Evolutionary conservation across 768 basidiomycete genomes (phyloP), one percentile per base, ranked within the genome.

Genomic region (Lyophyllum atratum): DNA sequence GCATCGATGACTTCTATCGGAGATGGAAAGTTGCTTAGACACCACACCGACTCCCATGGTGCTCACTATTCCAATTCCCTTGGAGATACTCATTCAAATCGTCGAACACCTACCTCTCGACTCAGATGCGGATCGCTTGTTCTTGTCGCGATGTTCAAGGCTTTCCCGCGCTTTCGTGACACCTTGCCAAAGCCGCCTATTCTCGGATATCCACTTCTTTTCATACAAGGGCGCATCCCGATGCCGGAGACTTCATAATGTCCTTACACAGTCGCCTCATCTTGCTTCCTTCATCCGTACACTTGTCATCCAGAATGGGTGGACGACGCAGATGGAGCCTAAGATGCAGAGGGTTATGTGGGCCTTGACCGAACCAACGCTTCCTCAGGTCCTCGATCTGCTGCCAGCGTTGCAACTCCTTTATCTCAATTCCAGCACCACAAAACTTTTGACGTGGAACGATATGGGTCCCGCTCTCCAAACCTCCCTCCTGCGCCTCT

Each of bases 371-470:
- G 56, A 57, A 29, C 50, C 49, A 39, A 46, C 56, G 4, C 34
- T 57, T 21, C 49, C 42, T 10, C 43, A 4, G 15, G 43, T 57
- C 50, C 56, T 57, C 34, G 49, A 52, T 42, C 9, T 52, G 56
- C 44, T 57, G 7, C 43, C 56, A 3, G 56, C 44, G n/a, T 21
- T 57, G 46, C 21, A 57, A 24, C 19, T 19, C 4, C 29, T 57
- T 9, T 37, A 45, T 40, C 25, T 57, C 10, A 46, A 37, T 28
- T 57, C 49, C 14, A 52, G 48, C 40, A n/a, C 55, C 2, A 11
- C 29, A n/a, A 15, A 26, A 14, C n/a, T 25, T 1, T 12, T 49
- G 4, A 6, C 34, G 0, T 57, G 56, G 56, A n/a, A 28, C 17
- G 33, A 37, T 15, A 51, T 57, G 44, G 49, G 43, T 11, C 45